These are phyloP conservation scores for Ophioceras dolichostomum DNA, from an alignment of 2,329 filamentous ascomycete species.

Conservation along the genomic window DNA sequence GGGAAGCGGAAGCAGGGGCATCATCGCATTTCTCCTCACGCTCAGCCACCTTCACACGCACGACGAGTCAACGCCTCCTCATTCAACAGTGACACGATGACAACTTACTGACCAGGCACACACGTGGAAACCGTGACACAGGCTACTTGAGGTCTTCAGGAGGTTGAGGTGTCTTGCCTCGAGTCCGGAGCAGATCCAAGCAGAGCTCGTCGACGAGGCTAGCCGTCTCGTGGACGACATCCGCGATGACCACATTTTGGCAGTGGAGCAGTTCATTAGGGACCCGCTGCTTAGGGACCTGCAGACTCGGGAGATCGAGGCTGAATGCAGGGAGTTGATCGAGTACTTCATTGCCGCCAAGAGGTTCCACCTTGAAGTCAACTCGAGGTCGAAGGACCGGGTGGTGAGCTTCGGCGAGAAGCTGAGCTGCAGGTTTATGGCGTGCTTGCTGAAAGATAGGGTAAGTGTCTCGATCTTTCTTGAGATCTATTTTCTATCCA, in stretches of 20 bases:
- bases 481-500: no score
- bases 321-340: slow-evolving; percentile 68
- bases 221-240: slow-evolving; percentile 69
- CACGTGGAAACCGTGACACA: no score
- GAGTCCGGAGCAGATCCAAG: slow-evolving; percentile 38
- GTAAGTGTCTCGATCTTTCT: no score
- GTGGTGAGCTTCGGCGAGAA: slow-evolving; percentile 95
- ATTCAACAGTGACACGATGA: no score
- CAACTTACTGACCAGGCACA: slow-evolving; percentile 5
- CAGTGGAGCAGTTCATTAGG: slow-evolving; percentile 51
- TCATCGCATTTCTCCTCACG: no score
- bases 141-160: slow-evolving; percentile 46
- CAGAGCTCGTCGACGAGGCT: slow-evolving; percentile 49
- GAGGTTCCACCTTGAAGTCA: slow-evolving; percentile 62
- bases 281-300: slow-evolving; percentile 41
- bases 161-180: slow-evolving; percentile 39
- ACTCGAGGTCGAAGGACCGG: slow-evolving; percentile 68
- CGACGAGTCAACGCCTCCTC: no score
- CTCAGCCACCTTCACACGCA: no score
- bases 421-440: slow-evolving; percentile 85
- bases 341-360: slow-evolving; percentile 58
- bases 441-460: slow-evolving; percentile 66
- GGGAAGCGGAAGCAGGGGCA: no score
- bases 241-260: slow-evolving; percentile 66
- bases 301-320: slow-evolving; percentile 55